Evolutionary conservation across 179 eudicot species (phyloP), one percentile per base, ranked within the genome.

Genomic region (Dionaea muscipula): DNA sequence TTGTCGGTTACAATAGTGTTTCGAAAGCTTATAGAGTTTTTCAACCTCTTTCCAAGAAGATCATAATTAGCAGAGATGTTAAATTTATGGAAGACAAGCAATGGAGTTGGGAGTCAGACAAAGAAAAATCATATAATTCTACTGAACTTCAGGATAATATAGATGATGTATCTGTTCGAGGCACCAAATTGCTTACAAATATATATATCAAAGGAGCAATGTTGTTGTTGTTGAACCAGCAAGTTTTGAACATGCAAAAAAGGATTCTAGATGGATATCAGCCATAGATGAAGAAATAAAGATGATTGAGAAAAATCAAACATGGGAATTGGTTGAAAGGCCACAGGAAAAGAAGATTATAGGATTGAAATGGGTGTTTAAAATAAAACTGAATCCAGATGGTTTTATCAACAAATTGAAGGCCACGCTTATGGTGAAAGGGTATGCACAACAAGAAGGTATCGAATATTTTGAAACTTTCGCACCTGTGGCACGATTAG

Each of bases 151-250:
- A 3, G 3, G 23, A 4, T 47, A 4, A 22, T 6, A 6, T 14
- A 54, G 47, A 39, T 25, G 41, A 17, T 14, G 14, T 20, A n/a
- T 58, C 63, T 12, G 33, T 40, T 8, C 25, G 58, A 26, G 53
- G 58, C 12, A 57, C 57, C 12, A 57, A 58, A 23, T 40, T 40
- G 28, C 41, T 64, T 3, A 19, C 69, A 38, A 37, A n/a, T n/a
- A 58, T 14, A 52, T 65, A 1, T 65, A 65, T 58, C 25, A 51
- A 44, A 65, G 57, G 25, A 48, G 58, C 41, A 65, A 59, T 36
- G 18, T 62, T 9, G 59, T 46, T 25, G 37, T 64, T 41, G 10
- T 17, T 25, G 57, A 61, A 27, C 65, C 65, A 18, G 28, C n/a
- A 39, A n/a, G 10, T 15, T 61, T 17, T 61, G 22, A 51, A 50